phyloP scores from a whole-genome alignment of 495 filamentous ascomycete species.

The Talaromyces stipitatus region DNA sequence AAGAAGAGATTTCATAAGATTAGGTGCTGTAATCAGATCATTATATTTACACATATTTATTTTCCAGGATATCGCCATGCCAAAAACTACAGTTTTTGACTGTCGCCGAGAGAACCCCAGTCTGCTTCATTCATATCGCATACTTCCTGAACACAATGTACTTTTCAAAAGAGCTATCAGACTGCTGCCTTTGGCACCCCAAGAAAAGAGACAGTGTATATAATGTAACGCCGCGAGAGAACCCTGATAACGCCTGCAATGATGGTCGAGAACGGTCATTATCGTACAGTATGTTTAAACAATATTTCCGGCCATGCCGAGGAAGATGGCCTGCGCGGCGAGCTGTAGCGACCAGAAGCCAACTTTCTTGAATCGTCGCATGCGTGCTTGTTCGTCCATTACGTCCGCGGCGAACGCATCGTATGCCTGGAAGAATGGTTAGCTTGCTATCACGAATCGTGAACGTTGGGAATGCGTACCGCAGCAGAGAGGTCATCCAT shows the following conservation, averaged over 20 bases:
- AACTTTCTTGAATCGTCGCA: constrained; percentile 87
- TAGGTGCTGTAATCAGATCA: neutral
- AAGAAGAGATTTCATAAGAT: neutral
- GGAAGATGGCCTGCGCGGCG: constrained; percentile 86
- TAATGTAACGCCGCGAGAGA: neutral
- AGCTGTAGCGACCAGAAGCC: constrained; percentile 92
- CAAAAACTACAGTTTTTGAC: neutral
- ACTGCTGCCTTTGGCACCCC: neutral
- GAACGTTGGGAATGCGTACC: constrained; percentile 30
- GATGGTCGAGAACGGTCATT: constrained; percentile 2
- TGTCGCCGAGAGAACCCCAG: too few relatives aligned
- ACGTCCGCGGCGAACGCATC: constrained; percentile 86
- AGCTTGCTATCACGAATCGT: neutral
- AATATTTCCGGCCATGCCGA: constrained; percentile 87
- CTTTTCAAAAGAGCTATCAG: too few relatives aligned
- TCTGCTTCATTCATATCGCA: too few relatives aligned
- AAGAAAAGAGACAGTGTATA: neutral
- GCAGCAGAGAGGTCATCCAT: constrained; percentile 95
- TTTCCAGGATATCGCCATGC: neutral
- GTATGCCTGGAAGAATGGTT: constrained; percentile 54
- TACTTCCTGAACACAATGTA: neutral
- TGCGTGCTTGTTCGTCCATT: constrained; percentile 73
- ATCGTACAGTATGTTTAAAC: constrained; percentile 35
- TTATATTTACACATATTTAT: neutral
- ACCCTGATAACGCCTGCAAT: constrained; percentile 2